Evolutionary conservation across 108 stramenopile genomes (phyloP), one percentile per base, ranked within the genome.

Genomic region (Mayamaea pseudoterrestris): DNA sequence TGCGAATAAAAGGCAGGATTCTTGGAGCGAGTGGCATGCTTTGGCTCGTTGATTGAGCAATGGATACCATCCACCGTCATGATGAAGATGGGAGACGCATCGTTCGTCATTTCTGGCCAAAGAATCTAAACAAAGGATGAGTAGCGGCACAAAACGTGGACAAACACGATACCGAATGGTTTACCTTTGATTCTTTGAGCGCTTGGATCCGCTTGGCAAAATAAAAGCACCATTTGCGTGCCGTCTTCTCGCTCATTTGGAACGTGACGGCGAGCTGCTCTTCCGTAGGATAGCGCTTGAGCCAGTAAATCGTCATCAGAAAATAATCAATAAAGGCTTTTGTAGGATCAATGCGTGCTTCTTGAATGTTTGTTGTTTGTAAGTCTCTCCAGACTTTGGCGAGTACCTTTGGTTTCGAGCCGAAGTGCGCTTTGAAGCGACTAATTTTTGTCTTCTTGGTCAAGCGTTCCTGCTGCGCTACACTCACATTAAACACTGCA

Each of bases 1-100:
- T 60, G 55, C 2, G 70, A 71, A 23, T 44, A 65, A 43, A 11
- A 34, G 32, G 12, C 12, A 11, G 32, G 32, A 34, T 34, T 34
- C 12, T 34, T 8, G 12, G 32, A 8, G 12, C 32, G 32, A 12
- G 32, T 34, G 9, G 8, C 32, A 34, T 12, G 9, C 32, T 11
- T 12, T 34, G 32, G n/a, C n/a, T n/a, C n/a, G n/a, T n/a, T n/a
- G n/a, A n/a, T n/a, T n/a, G n/a, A n/a, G n/a, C n/a, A n/a, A n/a
- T n/a, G n/a, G n/a, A n/a, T n/a, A n/a, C n/a, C n/a, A n/a, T n/a
- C n/a, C n/a, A n/a, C n/a, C n/a, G n/a, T n/a, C n/a, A n/a, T n/a
- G n/a, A n/a, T n/a, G n/a, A n/a, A n/a, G n/a, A n/a, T n/a, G n/a
- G n/a, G n/a, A n/a, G n/a, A n/a, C n/a, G n/a, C n/a, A n/a, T n/a